Base-by-base conservation (phyloP, 2,329 filamentous ascomycete species). In the Colletotrichum zoysiae region DNA sequence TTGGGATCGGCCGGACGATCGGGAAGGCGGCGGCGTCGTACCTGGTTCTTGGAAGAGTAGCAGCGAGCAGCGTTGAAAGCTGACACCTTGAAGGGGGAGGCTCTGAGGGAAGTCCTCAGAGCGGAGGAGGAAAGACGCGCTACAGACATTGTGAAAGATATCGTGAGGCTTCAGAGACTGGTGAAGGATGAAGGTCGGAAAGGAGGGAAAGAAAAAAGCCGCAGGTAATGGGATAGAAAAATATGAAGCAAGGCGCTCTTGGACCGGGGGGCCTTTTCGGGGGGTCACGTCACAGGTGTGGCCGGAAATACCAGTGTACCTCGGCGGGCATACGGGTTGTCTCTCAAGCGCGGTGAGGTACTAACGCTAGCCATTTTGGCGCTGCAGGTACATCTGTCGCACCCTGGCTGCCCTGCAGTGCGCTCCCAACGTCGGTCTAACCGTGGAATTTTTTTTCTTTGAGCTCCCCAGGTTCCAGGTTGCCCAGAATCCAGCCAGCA, bases 1-100 rank as follows among this genome's bases (percentile, higher is more conserved):
- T 62, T 74, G 73, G 62, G 75, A 77, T 63, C 57, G 70, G 75
- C 67, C 67, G 74, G 68, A 63, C 50, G 55, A 65, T 59, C 57
- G 48, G 65, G 38, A 65, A 9, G 40, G 20, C 20, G 44, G 44
- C 38, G 61, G 70, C 53, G 72, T 73, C 86, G 80, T 87, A 97
- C 95, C 89, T 95, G 91, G 78, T 92, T 90, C 90, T 98, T 98
- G 77, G 94, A 92, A 75, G 95, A 97, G 87, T 98, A 98, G 89
- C 90, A 95, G 85, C 96, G 92, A 81, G 93, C 86, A 82, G 93
- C 92, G 86, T 92, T 94, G 88, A 95, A 95, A 82, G 91, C 91
- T 77, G 90, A 88, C 80, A 87, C 85, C 81, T 88, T 88, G 80
- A 94, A 88, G 81, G 91, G 87, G 76, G 91, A 88, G 78, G 90